phyloP scores from a whole-genome alignment of 495 filamentous ascomycete species.

The Hypoxylon fuscum region DNA sequence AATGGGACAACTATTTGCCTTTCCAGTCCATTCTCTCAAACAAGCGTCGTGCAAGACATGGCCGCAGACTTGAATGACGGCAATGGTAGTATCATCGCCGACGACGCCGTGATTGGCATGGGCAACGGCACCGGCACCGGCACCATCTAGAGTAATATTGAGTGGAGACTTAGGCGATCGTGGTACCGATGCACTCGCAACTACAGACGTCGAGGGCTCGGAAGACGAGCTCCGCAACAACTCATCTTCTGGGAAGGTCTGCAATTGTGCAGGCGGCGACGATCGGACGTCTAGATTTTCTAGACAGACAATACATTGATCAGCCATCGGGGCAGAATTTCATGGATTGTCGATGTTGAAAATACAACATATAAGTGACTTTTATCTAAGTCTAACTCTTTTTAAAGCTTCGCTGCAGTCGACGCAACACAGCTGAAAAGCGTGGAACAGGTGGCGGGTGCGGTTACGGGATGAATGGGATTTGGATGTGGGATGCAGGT shows the following conservation, averaged over 20 bases:
- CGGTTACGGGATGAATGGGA: not conserved
- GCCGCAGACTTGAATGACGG: conserved; percentile 71
- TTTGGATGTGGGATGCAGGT: not conserved
- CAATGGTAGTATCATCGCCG: conserved; percentile 51
- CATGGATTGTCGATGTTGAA: conserved; percentile 42
- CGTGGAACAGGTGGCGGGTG: not conserved
- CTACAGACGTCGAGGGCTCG: conserved; percentile 17
- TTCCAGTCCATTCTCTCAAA: conserved; percentile 89
- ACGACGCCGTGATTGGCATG: too few relatives aligned
- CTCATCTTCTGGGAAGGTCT: conserved; percentile 17
- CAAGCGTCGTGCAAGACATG: conserved; percentile 93
- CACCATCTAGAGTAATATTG: conserved; percentile 45
- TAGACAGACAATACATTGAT: conserved; percentile 96
- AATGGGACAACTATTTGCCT: conserved; percentile 97
- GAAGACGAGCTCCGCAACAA: conserved; percentile 17
- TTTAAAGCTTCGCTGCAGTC: conserved; percentile 31
- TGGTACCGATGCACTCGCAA: conserved; percentile 43
- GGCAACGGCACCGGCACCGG: conserved; percentile 30
- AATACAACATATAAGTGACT: conserved; percentile 50
- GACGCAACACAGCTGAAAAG: conserved; percentile 33
- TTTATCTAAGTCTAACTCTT: conserved; percentile 34
- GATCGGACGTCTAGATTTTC: conserved; percentile 75
- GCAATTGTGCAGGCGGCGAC: conserved; percentile 37
- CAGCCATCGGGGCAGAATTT: conserved; percentile 70
- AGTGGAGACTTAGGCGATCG: conserved; percentile 46